phyloP scores from a whole-genome alignment of 2,329 filamentous ascomycete species.

The Colletotrichum gigasporum region DNA sequence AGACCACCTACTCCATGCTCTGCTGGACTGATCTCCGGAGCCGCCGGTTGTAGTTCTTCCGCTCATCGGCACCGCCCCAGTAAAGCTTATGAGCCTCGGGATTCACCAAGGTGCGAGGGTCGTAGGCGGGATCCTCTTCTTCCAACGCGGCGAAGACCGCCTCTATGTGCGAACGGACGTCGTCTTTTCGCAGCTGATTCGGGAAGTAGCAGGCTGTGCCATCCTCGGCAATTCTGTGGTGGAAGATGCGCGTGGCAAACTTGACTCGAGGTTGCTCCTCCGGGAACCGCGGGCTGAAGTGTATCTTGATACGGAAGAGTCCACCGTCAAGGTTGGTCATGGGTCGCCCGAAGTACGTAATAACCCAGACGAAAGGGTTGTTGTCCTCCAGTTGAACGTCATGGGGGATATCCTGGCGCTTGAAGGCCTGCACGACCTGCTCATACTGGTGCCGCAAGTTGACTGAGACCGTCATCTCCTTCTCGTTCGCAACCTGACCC shows the following conservation, averaged over 20 bases:
- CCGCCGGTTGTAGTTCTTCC: slow-evolving; percentile 84
- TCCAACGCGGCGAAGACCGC: slow-evolving; percentile 85
- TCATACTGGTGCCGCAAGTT: slow-evolving; percentile 87
- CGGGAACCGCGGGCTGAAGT: slow-evolving; percentile 86
- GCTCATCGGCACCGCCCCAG: slow-evolving; percentile 83
- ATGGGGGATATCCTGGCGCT: slow-evolving; percentile 74
- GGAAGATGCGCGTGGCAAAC: slow-evolving; percentile 85
- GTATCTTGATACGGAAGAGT: slow-evolving; percentile 82
- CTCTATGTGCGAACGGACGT: slow-evolving; percentile 84
- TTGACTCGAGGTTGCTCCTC: slow-evolving; percentile 86
- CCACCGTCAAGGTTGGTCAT: slow-evolving; percentile 96
- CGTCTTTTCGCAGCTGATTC: slow-evolving; percentile 69
- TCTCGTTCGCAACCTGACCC: slow-evolving; percentile 69
- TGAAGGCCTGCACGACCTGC: slow-evolving; percentile 81
- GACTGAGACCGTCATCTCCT: slow-evolving; percentile 79
- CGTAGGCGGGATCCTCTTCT: slow-evolving; percentile 87
- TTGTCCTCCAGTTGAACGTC: slow-evolving; percentile 79
- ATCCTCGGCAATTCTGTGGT: slow-evolving; percentile 83
- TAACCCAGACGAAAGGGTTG: slow-evolving; percentile 89
- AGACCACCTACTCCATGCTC: slow-evolving; percentile 67
- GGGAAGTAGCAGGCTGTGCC: slow-evolving; percentile 87
- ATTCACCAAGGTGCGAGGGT: slow-evolving; percentile 88
- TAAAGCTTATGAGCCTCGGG: slow-evolving; percentile 86
- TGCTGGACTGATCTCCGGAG: slow-evolving; percentile 81
- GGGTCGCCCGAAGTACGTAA: slow-evolving; percentile 90